phyloP scores from a whole-genome alignment of 2,329 filamentous ascomycete species.

The Colletotrichum tropicicola region DNA sequence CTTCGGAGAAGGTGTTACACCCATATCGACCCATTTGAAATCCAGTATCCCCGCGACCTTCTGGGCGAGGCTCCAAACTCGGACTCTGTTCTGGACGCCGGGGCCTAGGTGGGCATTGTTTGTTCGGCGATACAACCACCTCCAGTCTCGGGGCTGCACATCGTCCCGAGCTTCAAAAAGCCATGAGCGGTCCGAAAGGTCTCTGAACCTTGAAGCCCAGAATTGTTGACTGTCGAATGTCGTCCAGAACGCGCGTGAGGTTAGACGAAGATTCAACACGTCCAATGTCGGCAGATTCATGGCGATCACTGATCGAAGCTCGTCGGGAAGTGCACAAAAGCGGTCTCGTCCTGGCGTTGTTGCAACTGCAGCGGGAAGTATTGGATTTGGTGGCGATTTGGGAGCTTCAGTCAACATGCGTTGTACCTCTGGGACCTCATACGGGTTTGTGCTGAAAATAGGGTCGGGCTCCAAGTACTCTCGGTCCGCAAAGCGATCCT shows the following conservation, averaged over 20 bases:
- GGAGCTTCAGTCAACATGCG: not conserved
- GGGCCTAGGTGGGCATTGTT: not conserved
- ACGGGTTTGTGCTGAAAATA: not conserved
- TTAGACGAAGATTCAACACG: not conserved
- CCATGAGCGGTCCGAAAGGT: conserved; percentile 15
- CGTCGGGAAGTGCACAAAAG: not conserved
- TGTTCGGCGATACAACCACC: not conserved
- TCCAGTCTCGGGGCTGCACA: not conserved
- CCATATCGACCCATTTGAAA: not conserved
- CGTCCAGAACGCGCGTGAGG: conserved; percentile 4
- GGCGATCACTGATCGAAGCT: not conserved
- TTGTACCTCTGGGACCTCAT: not conserved
- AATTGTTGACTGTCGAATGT: conserved; percentile 18
- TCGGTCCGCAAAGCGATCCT: not conserved
- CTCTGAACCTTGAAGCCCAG: conserved; percentile 25
- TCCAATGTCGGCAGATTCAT: not conserved
- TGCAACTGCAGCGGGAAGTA: not conserved
- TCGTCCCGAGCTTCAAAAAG: conserved; percentile 11
- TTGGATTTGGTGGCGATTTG: not conserved
- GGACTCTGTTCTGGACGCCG: not conserved
- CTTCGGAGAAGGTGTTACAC: not conserved
- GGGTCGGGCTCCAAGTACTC: not conserved
- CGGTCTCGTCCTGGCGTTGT: not conserved
- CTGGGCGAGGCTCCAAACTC: not conserved
- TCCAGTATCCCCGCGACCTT: not conserved